phyloP scores from a whole-genome alignment of 2,329 filamentous ascomycete species.

The Penicillium sp. region DNA sequence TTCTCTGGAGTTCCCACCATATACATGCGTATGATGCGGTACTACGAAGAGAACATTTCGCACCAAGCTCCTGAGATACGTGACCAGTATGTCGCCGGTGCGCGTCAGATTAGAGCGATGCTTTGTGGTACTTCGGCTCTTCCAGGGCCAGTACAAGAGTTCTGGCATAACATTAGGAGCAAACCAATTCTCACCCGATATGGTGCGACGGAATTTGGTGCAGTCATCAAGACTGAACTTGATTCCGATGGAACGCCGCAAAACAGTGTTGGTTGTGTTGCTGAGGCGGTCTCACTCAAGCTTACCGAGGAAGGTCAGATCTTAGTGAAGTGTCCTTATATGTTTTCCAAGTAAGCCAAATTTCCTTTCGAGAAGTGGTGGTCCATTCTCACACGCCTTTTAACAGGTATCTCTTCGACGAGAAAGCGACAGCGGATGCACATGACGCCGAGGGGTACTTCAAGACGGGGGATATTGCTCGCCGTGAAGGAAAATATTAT shows the following conservation, averaged over 20 bases:
- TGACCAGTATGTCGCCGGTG: slow-evolving; percentile 37
- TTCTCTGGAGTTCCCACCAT: slow-evolving; percentile 45
- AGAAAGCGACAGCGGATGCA: slow-evolving; percentile 35
- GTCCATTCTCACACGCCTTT: background rate
- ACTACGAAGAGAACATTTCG: slow-evolving; percentile 32
- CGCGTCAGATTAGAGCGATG: slow-evolving; percentile 19
- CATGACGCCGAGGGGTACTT: slow-evolving; percentile 42
- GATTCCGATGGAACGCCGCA: slow-evolving; percentile 18
- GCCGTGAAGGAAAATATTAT: slow-evolving; percentile 35
- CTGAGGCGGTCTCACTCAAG: slow-evolving; percentile 35
- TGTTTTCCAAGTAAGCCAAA: slow-evolving; percentile 32
- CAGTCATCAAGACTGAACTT: slow-evolving; percentile 37
- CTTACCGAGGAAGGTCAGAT: slow-evolving; percentile 45
- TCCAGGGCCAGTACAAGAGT: slow-evolving; percentile 44
- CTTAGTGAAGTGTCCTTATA: slow-evolving; percentile 30
- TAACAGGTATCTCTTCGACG: slow-evolving; percentile 31
- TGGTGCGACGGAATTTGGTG: slow-evolving; percentile 40
- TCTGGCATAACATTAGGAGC: slow-evolving; percentile 33
- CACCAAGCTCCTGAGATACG: slow-evolving; percentile 15
- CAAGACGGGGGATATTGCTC: slow-evolving; percentile 38
- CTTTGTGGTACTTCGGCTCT: slow-evolving; percentile 40
- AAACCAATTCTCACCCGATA: slow-evolving; percentile 38
- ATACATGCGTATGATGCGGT: slow-evolving; percentile 40
- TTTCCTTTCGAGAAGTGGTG: no score
- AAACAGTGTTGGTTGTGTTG: slow-evolving; percentile 29